A percentile compares a stretch with the other conserved stretches of the same genome.
Conservation (phyloP, 345 rosid genomes). For the Populus deltoides region DNA sequence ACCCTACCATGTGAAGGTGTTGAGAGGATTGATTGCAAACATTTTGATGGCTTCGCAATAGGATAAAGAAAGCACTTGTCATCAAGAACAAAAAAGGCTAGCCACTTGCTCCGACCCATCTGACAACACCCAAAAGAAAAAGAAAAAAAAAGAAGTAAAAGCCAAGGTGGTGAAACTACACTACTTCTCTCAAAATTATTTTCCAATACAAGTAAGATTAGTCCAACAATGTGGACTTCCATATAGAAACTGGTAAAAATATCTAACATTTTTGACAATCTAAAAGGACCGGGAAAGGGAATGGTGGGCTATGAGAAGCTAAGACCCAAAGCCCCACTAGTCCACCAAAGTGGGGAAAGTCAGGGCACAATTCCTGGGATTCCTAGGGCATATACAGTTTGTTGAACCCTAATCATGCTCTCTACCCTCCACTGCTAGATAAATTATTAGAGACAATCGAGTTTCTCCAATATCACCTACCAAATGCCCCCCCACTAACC, state of each 20-base stretch:
- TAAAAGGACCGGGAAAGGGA: background rate
- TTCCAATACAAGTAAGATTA: no score
- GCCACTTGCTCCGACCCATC: background rate
- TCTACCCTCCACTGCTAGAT: background rate
- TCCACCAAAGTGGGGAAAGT: background rate
- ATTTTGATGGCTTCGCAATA: background rate
- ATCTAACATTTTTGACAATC: background rate
- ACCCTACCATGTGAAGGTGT: slow-evolving; percentile 11
- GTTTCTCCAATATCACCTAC: slow-evolving; percentile 5
- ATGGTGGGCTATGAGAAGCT: background rate
- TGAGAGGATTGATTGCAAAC: background rate
- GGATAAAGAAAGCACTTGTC: background rate
- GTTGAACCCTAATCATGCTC: background rate
- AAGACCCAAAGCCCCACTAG: background rate
- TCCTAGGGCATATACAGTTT: background rate
- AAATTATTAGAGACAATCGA: slow-evolving; percentile 1
- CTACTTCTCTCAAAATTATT: no score
- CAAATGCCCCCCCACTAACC: background rate
- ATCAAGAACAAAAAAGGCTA: background rate
- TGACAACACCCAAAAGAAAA: background rate
- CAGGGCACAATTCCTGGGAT: background rate
- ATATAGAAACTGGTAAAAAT: no score
- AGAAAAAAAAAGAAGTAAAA: background rate
- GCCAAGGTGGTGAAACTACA: no score
- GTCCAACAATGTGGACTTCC: no score